Conservation (phyloP, 1,284 basidiomycete genomes). For the Cutaneotrichosporon curvatum region DNA sequence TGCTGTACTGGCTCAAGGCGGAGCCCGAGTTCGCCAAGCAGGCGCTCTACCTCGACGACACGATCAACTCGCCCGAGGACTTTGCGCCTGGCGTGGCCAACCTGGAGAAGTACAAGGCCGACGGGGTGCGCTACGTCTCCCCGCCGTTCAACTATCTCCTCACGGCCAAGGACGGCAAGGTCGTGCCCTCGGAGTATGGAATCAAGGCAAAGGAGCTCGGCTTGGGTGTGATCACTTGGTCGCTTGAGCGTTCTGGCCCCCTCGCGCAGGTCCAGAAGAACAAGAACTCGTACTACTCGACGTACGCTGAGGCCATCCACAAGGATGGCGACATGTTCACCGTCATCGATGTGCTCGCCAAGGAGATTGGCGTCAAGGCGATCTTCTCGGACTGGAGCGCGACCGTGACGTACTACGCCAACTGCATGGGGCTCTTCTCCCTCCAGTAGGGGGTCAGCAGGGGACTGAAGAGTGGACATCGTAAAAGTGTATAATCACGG, state of each 20-base stretch:
- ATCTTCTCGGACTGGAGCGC: conserved; percentile 20
- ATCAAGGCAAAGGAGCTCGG: conserved; percentile 12
- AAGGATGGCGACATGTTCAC: conserved; percentile 15
- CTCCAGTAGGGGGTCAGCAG: background rate
- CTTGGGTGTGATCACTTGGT: conserved; percentile 17
- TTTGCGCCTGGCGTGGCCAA: conserved; percentile 4
- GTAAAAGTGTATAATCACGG: background rate
- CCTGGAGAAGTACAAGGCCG: conserved; percentile 5
- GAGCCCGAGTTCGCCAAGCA: conserved; percentile 16
- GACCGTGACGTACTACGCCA: conserved; percentile 17
- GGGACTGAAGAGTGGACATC: background rate
- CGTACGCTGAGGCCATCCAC: conserved; percentile 5
- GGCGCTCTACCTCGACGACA: conserved; percentile 17
- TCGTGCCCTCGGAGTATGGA: conserved; percentile 17
- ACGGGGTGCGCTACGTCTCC: conserved; percentile 15
- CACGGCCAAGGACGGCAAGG: conserved; percentile 5
- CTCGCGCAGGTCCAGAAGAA: conserved; percentile 1
- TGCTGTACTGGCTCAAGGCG: conserved; percentile 14
- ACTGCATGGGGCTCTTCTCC: conserved; percentile 12
- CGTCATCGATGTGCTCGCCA: conserved; percentile 14
- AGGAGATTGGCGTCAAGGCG: conserved; percentile 13
- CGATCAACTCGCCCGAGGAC: conserved; percentile 1
- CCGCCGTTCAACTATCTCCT: conserved; percentile 16
- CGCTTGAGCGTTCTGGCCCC: conserved; percentile 16
- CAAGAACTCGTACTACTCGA: conserved; percentile 14